Conservation (phyloP, 208 protist species). For the Phytomonas francai region DNA sequence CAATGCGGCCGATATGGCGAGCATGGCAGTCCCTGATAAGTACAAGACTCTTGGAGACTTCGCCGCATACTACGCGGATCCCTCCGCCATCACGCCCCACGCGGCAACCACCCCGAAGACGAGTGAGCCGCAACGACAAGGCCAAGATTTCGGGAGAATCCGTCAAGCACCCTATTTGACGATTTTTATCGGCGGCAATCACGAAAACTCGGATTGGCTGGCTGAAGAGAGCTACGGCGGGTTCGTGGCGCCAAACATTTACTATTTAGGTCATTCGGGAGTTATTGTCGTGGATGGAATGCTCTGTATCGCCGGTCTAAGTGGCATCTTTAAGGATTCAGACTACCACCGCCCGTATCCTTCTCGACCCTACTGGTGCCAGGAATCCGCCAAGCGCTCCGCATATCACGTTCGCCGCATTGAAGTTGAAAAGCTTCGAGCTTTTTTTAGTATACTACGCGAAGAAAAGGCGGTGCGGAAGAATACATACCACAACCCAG, state of each 20-base stretch:
- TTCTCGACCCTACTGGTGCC: conserved; percentile 46
- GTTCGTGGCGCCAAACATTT: conserved; percentile 97
- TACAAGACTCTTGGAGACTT: conserved; percentile 93
- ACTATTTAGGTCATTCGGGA: conserved; percentile 94
- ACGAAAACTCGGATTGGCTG: conserved; percentile 96
- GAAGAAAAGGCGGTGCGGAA: background rate
- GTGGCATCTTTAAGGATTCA: conserved; percentile 83
- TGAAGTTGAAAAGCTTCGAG: conserved; percentile 77
- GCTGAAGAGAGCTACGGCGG: conserved; percentile 93
- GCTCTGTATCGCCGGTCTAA: conserved; percentile 66
- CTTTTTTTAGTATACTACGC: conserved; percentile 20
- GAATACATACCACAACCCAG: background rate
- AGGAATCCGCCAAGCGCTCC: conserved; percentile 42
- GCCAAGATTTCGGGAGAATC: background rate
- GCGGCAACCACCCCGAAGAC: background rate
- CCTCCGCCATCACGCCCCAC: conserved; percentile 3
- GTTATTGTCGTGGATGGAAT: conserved; percentile 83
- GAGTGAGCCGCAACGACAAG: background rate
- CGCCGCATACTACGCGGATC: conserved; percentile 91
- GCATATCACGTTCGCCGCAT: conserved; percentile 85
- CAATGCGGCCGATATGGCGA: conserved; percentile 86
- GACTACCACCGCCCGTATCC: conserved; percentile 79
- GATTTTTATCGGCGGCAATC: conserved; percentile 98
- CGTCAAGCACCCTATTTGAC: conserved; percentile 94
- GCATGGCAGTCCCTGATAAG: conserved; percentile 94